These are phyloP conservation scores for Cephaloascus albidus DNA, from an alignment of 805 yeast species.

Conservation along the genomic window DNA sequence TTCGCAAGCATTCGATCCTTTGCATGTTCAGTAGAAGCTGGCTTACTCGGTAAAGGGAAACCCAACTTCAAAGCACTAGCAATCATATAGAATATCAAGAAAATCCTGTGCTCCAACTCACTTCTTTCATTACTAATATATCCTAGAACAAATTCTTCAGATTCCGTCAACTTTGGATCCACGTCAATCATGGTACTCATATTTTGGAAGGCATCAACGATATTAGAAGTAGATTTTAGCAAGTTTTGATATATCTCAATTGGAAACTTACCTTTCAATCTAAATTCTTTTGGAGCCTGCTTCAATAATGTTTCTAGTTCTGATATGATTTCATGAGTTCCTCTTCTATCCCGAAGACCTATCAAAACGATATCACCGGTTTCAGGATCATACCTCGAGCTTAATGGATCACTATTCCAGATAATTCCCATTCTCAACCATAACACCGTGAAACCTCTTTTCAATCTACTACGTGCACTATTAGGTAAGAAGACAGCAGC, in stretches of 20 bases:
- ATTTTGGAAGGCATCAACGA: constrained; percentile 70
- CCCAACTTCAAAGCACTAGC: constrained; percentile 71
- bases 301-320: constrained; percentile 52
- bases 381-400: constrained; percentile 20
- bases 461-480: constrained; percentile 63
- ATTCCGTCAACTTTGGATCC: constrained; percentile 41
- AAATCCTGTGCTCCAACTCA: constrained; percentile 65
- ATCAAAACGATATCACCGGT: constrained; percentile 15
- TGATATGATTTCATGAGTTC: constrained; percentile 44
- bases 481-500: constrained; percentile 62
- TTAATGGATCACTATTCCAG: constrained; percentile 72
- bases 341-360: constrained; percentile 34
- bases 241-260: constrained; percentile 37
- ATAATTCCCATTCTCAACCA: constrained; percentile 78
- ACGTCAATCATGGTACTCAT: constrained; percentile 59
- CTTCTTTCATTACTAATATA: constrained; percentile 47
- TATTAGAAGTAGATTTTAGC: constrained; percentile 47
- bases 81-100: constrained; percentile 68
- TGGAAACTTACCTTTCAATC: constrained; percentile 71
- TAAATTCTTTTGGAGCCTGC: constrained; percentile 68
- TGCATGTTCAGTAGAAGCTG: constrained; percentile 72
- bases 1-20: constrained; percentile 60
- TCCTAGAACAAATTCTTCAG: constrained; percentile 47
- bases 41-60: constrained; percentile 67
- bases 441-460: constrained; percentile 53